phyloP scores from a whole-genome alignment of 2,329 filamentous ascomycete species.

The Plectosphaerella plurivora region DNA sequence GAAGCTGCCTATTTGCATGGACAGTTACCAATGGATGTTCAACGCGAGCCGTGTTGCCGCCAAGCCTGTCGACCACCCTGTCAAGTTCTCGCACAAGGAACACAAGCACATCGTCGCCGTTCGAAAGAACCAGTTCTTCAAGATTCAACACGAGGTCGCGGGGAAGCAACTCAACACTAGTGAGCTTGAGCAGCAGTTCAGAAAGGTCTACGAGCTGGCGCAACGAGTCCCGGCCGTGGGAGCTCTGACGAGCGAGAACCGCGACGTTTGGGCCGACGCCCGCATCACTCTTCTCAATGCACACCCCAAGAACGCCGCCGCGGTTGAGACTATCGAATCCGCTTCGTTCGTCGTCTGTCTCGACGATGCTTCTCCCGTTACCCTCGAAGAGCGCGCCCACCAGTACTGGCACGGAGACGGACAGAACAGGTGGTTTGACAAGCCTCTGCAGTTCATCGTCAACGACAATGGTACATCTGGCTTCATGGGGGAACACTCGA shows the following conservation, averaged over 20 bases:
- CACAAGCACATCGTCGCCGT: constrained; percentile 87
- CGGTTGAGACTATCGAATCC: constrained; percentile 79
- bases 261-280: constrained; percentile 87
- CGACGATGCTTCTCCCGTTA: constrained; percentile 86
- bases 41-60: constrained; percentile 84
- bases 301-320: constrained; percentile 72
- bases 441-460: constrained; percentile 95
- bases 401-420: constrained; percentile 99
- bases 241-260: constrained; percentile 83
- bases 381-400: constrained; percentile 89
- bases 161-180: constrained; percentile 82
- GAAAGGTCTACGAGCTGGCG: constrained; percentile 73
- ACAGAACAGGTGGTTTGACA: constrained; percentile 94
- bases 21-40: constrained; percentile 99
- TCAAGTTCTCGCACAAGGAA: constrained; percentile 70
- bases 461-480: constrained; percentile 97
- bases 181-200: constrained; percentile 89
- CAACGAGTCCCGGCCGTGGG: constrained; percentile 73
- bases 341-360: constrained; percentile 89
- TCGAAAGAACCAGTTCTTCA: constrained; percentile 97
- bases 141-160: constrained; percentile 74
- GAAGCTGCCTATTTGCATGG: constrained; percentile 95
- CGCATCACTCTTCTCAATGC: constrained; percentile 70
- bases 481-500: constrained; percentile 97
- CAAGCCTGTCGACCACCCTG: constrained; percentile 73